Evolutionary conservation across 768 basidiomycete species (phyloP).

Genomic region (Rubroboletus pulcherrimus): DNA sequence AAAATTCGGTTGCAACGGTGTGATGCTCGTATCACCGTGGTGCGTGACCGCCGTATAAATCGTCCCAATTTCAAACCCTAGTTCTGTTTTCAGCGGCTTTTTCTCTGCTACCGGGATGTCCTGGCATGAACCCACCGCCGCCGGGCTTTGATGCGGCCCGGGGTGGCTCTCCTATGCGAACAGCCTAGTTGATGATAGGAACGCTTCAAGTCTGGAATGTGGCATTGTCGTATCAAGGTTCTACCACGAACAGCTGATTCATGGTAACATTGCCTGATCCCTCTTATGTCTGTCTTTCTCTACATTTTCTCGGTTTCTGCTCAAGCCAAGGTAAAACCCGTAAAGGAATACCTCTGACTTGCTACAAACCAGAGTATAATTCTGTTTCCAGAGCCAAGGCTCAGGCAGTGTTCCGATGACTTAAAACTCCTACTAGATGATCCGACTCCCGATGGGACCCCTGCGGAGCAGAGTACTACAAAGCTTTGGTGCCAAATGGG

Average conservation of each 20-base stretch:
- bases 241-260: neutral
- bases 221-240: neutral
- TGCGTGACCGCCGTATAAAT: neutral
- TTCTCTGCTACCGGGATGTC: neutral
- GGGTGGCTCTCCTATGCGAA: neutral
- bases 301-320: neutral
- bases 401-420: neutral
- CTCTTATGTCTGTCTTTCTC: neutral
- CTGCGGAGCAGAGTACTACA: too few species aligned
- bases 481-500: neutral
- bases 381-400: neutral
- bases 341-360: neutral
- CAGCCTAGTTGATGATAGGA: neutral
- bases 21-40: conserved; percentile 5
- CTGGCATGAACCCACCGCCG: neutral
- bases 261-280: neutral
- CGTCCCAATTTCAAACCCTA: neutral
- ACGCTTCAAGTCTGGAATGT: too few species aligned
- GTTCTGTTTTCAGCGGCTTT: neutral
- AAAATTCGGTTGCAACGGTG: neutral
- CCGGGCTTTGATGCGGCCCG: neutral
- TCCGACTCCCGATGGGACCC: neutral
- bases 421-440: neutral
- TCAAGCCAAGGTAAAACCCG: neutral
- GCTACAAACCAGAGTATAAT: neutral